Evolutionary conservation across 306 rosid genomes (phyloP).

Genomic region (Adenanthera pavonina): DNA sequence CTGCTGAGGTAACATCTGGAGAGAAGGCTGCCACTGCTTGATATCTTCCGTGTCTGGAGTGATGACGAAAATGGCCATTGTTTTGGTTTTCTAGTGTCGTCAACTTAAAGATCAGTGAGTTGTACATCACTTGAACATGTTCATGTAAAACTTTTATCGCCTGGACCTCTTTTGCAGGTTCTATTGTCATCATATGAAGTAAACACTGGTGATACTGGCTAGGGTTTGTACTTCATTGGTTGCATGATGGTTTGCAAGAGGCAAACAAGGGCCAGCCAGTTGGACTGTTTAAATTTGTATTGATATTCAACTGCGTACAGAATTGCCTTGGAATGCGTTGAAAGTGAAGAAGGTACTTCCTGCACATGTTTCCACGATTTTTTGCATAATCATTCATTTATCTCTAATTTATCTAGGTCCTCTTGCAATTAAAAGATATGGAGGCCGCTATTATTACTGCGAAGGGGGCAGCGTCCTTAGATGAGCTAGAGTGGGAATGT

Average conservation of each 20-base stretch:
- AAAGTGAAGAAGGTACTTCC: background rate
- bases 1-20: constrained; percentile 36
- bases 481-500: background rate
- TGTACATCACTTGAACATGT: constrained; percentile 11
- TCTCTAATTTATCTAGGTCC: constrained; percentile 3
- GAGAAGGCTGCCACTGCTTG: constrained; percentile 53
- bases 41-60: constrained; percentile 24
- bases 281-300: constrained; percentile 1
- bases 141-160: constrained; percentile 1
- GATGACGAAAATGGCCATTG: constrained; percentile 29
- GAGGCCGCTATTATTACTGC: background rate
- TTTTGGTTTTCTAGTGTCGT: background rate
- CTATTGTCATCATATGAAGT: constrained; percentile 13
- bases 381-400: background rate
- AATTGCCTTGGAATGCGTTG: constrained; percentile 15
- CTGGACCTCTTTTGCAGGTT: constrained; percentile 12
- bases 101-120: constrained; percentile 5
- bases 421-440: background rate
- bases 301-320: background rate
- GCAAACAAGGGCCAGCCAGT: background rate
- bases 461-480: background rate
- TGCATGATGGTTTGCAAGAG: background rate
- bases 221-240: constrained; percentile 9
- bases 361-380: background rate
- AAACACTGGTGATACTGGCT: constrained; percentile 23